A percentile compares a stretch with the other conserved stretches of the same genome.
Evolutionary conservation across 1,284 basidiomycete species (phyloP).

Genomic region (Leccinum huronense): DNA sequence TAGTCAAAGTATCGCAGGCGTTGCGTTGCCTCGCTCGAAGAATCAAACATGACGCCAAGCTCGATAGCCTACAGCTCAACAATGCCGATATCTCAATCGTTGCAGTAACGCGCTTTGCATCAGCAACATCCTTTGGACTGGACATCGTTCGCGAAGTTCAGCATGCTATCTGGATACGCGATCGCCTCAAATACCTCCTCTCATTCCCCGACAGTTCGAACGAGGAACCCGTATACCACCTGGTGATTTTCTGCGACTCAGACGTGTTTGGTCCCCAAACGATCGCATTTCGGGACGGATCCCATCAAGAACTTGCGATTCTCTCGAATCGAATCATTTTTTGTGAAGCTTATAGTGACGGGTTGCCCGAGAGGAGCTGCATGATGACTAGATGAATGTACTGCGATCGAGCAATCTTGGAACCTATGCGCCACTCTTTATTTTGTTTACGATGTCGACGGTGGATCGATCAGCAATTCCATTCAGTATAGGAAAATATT

Average conservation of each 20-base stretch:
- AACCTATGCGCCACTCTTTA: background rate
- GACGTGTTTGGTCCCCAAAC: conserved; percentile 51
- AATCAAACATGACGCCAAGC: conserved; percentile 42
- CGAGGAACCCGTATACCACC: conserved; percentile 51
- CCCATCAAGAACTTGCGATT: conserved; percentile 40
- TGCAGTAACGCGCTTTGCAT: conserved; percentile 13
- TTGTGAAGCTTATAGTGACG: conserved; percentile 48
- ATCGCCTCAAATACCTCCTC: conserved; percentile 55
- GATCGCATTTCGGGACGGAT: conserved; percentile 4
- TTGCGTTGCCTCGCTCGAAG: conserved; percentile 9
- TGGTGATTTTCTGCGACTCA: conserved; percentile 66
- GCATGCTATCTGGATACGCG: conserved; percentile 66
- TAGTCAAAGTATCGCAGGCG: conserved; percentile 50
- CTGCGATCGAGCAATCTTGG: background rate
- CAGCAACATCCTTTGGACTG: conserved; percentile 54
- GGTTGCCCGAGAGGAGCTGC: conserved; percentile 18
- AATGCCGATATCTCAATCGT: conserved; percentile 51
- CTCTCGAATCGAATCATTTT: conserved; percentile 50
- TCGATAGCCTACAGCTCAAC: conserved; percentile 73
- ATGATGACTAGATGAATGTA: conserved; percentile 29
- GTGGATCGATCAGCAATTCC: background rate
- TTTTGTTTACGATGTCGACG: background rate
- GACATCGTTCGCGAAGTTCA: conserved; percentile 74
- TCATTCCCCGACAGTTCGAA: conserved; percentile 37
- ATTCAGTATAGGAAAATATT: background rate